Evolutionary conservation across 2,329 filamentous ascomycete genomes (phyloP).

Genomic region (Talaromyces sp.): DNA sequence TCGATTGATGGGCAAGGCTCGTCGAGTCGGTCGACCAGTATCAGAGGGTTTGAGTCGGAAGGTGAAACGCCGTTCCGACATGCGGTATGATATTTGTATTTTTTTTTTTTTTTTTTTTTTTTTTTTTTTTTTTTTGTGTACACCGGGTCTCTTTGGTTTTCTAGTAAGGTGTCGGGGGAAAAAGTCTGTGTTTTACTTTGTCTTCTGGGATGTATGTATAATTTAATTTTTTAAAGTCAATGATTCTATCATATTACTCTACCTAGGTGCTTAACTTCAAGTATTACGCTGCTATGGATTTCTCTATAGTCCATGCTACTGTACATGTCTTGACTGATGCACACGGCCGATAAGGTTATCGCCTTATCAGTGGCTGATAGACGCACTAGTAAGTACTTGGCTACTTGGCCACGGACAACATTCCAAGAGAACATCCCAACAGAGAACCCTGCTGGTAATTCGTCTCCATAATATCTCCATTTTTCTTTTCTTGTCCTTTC

Average conservation of each 20-base stretch:
- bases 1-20: not conserved
- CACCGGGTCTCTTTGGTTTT: no score
- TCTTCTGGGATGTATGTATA: not conserved
- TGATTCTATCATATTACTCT: not conserved
- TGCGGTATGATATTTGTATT: not conserved
- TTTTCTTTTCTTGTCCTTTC: no score
- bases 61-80: not conserved
- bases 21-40: not conserved
- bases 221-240: not conserved
- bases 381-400: no score
- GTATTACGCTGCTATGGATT: not conserved
- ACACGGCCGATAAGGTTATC: not conserved
- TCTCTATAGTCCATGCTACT: no score
- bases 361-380: not conserved
- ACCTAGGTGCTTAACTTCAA: not conserved
- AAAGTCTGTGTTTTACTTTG: not conserved
- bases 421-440: no score
- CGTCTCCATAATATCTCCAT: no score
- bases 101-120: no score
- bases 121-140: no score
- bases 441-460: no score
- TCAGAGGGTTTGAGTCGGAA: not conserved
- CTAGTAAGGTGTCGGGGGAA: not conserved
- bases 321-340: no score
- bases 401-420: no score